Evolutionary conservation across 192 early-diverging fungal genomes (phyloP).

Genomic region (Coemansia sp.): DNA sequence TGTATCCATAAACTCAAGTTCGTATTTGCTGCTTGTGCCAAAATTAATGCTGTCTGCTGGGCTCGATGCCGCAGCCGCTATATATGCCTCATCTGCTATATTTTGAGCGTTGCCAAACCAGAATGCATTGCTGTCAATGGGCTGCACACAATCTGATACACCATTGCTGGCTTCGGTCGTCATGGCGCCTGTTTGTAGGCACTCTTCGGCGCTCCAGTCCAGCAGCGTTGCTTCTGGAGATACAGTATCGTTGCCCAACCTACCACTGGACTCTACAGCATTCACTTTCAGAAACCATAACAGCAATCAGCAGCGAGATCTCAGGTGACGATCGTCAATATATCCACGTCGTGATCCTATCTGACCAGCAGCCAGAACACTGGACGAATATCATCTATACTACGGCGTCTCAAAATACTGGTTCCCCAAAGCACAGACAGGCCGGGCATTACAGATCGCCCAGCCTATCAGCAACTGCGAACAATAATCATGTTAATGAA

Average conservation of each 20-base stretch:
- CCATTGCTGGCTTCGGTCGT: neutral
- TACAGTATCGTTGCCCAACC: neutral
- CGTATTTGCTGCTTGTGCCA: neutral
- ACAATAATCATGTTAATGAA: conserved; percentile 8
- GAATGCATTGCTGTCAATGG: neutral
- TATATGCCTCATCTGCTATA: neutral
- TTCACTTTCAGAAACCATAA: conserved; percentile 8
- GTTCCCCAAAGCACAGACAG: neutral
- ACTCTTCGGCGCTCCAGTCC: neutral
- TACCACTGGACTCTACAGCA: conserved; percentile 1
- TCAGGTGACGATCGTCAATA: conserved; percentile 2
- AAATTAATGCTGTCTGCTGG: neutral
- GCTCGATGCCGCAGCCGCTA: neutral
- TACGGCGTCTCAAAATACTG: neutral
- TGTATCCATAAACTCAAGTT: conserved; percentile 6
- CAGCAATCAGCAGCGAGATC: conserved; percentile 11
- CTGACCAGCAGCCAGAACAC: neutral
- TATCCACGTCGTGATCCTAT: neutral
- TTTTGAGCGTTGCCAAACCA: conserved; percentile 6
- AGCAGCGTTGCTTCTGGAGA: conserved; percentile 9
- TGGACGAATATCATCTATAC: neutral
- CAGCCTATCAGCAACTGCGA: neutral
- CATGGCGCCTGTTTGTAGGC: neutral
- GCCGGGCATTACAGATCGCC: neutral
- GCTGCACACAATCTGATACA: neutral